Conservation (phyloP, 202 grass and related monocot species). For the Saccharum hybrid region DNA sequence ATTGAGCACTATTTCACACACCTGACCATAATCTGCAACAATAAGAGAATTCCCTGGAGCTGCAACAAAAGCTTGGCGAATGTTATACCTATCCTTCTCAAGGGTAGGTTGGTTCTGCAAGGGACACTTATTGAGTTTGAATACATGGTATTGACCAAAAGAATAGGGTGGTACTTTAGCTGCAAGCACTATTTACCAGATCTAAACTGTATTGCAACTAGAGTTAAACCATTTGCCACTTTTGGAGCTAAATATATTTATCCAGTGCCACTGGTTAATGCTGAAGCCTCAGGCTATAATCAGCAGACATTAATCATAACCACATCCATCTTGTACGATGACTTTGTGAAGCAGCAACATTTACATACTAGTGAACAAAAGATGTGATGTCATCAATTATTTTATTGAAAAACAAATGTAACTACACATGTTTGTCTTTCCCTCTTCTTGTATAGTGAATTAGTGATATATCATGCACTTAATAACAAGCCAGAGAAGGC, state of each 20-base stretch:
- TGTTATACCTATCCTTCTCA: slow-evolving; percentile 91
- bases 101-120: slow-evolving; percentile 84
- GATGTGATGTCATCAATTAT: background rate
- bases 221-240: background rate
- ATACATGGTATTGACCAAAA: slow-evolving; percentile 19
- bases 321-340: slow-evolving; percentile 15
- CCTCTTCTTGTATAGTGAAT: slow-evolving; percentile 4
- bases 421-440: background rate
- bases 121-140: slow-evolving; percentile 17
- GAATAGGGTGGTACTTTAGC: slow-evolving; percentile 31
- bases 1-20: slow-evolving; percentile 47
- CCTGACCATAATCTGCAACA: slow-evolving; percentile 96
- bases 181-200: background rate
- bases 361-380: slow-evolving; percentile 30
- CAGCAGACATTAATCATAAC: slow-evolving; percentile 8
- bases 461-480: slow-evolving; percentile 23
- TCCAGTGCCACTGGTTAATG: slow-evolving; percentile 21
- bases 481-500: slow-evolving; percentile 15
- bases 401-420: slow-evolving; percentile 19
- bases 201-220: slow-evolving; percentile 2
- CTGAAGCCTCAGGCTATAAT: slow-evolving; percentile 27
- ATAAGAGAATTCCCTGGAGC: slow-evolving; percentile 86
- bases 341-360: slow-evolving; percentile 22
- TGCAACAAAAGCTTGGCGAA: slow-evolving; percentile 88
- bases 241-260: slow-evolving; percentile 29